A percentile compares a stretch with the other conserved stretches of the same genome.
phyloP scores from a whole-genome alignment of 495 filamentous ascomycete species.

The Apodospora peruviana region DNA sequence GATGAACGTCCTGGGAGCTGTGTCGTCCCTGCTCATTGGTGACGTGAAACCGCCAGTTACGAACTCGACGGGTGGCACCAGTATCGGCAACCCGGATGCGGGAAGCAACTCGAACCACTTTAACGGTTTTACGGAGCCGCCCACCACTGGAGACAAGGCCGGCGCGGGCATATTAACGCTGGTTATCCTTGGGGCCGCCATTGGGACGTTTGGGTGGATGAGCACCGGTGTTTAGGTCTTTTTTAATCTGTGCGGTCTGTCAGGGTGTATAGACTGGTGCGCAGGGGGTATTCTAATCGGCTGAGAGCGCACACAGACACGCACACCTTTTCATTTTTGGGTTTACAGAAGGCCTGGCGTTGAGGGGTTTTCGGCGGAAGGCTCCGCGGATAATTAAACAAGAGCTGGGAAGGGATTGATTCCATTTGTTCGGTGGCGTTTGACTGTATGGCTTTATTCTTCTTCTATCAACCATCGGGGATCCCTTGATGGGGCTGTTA shows the following conservation, averaged over 20 bases:
- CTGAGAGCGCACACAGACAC: too few species aligned
- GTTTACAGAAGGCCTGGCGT: neutral
- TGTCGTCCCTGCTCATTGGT: conserved; percentile 48
- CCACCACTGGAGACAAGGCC: conserved; percentile 57
- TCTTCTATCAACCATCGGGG: too few species aligned
- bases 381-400: neutral
- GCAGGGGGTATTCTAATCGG: too few species aligned
- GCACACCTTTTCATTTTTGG: too few species aligned
- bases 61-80: conserved; percentile 56
- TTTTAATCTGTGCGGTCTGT: too few species aligned
- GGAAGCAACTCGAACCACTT: conserved; percentile 33
- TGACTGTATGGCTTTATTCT: neutral
- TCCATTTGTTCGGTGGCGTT: too few species aligned
- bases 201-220: conserved; percentile 44
- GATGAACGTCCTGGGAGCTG: conserved; percentile 61
- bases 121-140: conserved; percentile 15
- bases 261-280: too few species aligned
- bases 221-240: conserved; percentile 28
- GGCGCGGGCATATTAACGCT: conserved; percentile 63
- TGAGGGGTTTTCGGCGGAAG: neutral
- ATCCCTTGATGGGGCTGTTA: neutral
- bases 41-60: conserved; percentile 47
- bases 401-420: neutral
- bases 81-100: conserved; percentile 56
- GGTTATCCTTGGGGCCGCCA: conserved; percentile 29